Conservation (phyloP, 164 flowering plant species). For the Kalanchoe fedtschenkoi region DNA sequence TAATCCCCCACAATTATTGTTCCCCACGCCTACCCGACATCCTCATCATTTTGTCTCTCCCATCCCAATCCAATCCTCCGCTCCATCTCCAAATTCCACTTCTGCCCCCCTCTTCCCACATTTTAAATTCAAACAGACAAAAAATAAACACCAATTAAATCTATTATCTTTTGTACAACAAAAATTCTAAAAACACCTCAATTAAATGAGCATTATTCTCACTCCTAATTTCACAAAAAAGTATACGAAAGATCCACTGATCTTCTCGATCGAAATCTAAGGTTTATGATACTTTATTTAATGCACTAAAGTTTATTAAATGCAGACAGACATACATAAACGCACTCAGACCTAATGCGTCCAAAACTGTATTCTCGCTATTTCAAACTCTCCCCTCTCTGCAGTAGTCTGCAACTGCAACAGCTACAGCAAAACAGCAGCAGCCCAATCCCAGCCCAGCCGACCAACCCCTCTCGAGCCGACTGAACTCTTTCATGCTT, state of each 20-base stretch:
- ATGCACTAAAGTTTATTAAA: not conserved
- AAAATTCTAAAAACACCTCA: too few species aligned
- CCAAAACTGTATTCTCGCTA: not conserved
- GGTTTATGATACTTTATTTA: too few species aligned
- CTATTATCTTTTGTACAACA: too few species aligned
- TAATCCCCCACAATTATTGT: slow-evolving; percentile 29
- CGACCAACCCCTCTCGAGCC: not conserved
- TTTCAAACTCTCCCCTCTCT: not conserved
- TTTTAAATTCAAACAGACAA: too few species aligned
- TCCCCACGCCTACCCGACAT: slow-evolving; percentile 46
- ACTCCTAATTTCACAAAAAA: too few species aligned
- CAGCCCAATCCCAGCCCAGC: not conserved
- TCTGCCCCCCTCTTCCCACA: slow-evolving; percentile 4
- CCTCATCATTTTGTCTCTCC: slow-evolving; percentile 29
- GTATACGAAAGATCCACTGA: too few species aligned
- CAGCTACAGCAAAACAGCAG: not conserved
- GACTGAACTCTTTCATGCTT: not conserved
- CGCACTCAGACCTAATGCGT: not conserved
- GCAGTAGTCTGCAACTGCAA: not conserved
- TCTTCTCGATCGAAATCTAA: not conserved
- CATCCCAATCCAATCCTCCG: slow-evolving; percentile 10
- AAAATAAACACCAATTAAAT: too few species aligned
- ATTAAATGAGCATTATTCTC: too few species aligned
- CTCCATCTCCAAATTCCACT: slow-evolving; percentile 6
- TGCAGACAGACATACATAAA: not conserved